phyloP scores from a whole-genome alignment of 352 stramenopile genomes.

The Phytophthora cryptogea region DNA sequence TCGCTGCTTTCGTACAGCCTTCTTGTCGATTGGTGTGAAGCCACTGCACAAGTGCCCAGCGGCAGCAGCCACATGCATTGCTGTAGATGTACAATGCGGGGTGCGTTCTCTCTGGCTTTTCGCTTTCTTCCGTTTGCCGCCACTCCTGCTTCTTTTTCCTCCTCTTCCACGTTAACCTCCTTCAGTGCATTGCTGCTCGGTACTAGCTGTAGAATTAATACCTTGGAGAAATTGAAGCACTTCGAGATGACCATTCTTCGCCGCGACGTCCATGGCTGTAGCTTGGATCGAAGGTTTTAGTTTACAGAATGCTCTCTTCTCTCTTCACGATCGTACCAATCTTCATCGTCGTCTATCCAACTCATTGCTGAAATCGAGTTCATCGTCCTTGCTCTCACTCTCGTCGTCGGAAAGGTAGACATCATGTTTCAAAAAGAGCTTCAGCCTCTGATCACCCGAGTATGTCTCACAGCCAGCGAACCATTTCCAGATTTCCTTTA shows the following conservation, averaged over 20 bases:
- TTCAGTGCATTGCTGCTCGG: neutral
- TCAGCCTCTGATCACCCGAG: neutral
- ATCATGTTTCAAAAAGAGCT: neutral
- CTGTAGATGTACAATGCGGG: constrained; percentile 1
- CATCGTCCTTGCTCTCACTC: neutral
- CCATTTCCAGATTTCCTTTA: neutral
- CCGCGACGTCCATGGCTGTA: constrained; percentile 1
- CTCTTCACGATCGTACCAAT: neutral
- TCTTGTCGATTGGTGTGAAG: constrained; percentile 4
- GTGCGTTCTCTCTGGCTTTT: neutral
- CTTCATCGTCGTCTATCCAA: neutral
- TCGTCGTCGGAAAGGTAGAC: neutral
- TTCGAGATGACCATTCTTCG: neutral
- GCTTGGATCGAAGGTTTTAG: neutral
- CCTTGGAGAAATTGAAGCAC: neutral
- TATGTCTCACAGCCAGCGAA: neutral
- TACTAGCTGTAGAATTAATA: neutral
- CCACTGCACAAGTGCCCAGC: constrained; percentile 11
- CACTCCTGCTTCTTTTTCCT: neutral
- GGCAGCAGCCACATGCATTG: constrained; percentile 4
- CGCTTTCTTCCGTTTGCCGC: neutral
- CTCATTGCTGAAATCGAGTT: neutral
- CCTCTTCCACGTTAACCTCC: neutral
- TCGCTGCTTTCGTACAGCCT: neutral
- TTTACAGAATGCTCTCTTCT: neutral